These are phyloP conservation scores for Cystobasidium tubakii DNA, from an alignment of 768 basidiomycete species.

Conservation along the genomic window DNA sequence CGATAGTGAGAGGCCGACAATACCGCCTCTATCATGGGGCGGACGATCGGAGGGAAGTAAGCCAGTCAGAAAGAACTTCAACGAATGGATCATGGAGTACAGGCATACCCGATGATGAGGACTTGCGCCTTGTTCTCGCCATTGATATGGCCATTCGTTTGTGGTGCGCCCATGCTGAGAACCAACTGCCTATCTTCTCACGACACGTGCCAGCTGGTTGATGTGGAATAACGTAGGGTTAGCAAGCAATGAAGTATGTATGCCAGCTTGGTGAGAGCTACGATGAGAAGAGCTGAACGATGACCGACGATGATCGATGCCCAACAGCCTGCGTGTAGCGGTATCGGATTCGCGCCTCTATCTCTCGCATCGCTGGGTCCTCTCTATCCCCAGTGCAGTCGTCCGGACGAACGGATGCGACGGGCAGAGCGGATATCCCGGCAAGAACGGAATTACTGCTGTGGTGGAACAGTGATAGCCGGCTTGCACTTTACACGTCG, in stretches of 20 bases:
- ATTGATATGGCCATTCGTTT: neutral
- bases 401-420: neutral
- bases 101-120: slow-evolving; percentile 15
- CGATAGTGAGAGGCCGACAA: slow-evolving; percentile 31
- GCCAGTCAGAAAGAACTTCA: neutral
- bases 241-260: too few relatives aligned
- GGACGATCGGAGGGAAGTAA: neutral
- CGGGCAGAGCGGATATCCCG: neutral
- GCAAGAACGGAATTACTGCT: neutral
- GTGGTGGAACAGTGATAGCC: too few relatives aligned
- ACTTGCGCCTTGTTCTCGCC: slow-evolving; percentile 18
- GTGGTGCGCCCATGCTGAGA: slow-evolving; percentile 3
- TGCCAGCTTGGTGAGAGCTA: too few relatives aligned
- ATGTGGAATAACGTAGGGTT: too few relatives aligned
- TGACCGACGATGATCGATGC: too few relatives aligned
- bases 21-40: slow-evolving; percentile 3
- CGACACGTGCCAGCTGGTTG: neutral
- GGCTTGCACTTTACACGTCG: neutral
- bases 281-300: too few relatives aligned
- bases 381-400: neutral
- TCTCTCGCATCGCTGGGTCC: too few relatives aligned
- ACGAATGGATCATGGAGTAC: neutral
- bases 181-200: neutral
- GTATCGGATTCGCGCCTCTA: too few relatives aligned
- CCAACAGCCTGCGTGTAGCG: too few relatives aligned